Percentiles rank a stretch among this genome's conserved stretches.
Evolutionary conservation across 1,284 basidiomycete genomes (phyloP).

Genomic region (Crucibulum parvulum): DNA sequence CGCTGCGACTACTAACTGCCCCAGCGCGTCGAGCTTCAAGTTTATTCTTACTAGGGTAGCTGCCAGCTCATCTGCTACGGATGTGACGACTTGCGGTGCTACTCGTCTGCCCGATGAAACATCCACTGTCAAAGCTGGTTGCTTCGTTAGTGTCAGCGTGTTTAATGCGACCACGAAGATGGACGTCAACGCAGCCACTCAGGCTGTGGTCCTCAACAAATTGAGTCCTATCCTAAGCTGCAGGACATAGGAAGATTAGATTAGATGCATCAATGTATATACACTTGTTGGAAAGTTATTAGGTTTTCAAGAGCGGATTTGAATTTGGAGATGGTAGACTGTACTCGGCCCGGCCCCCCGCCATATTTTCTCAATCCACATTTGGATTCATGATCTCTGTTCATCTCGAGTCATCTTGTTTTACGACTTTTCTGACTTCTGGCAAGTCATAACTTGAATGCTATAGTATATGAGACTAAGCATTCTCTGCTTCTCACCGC

Average conservation of each 20-base stretch:
- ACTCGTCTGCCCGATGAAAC: slow-evolving; percentile 48
- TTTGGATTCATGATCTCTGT: too few species aligned
- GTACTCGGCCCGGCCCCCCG: too few species aligned
- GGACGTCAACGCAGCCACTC: slow-evolving; percentile 48
- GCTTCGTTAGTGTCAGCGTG: slow-evolving; percentile 54
- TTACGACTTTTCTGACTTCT: too few species aligned
- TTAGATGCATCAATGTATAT: too few species aligned
- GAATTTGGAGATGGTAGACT: too few species aligned
- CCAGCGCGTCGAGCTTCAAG: slow-evolving; percentile 40
- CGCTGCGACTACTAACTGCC: slow-evolving; percentile 45
- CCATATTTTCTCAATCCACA: too few species aligned
- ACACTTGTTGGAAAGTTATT: too few species aligned
- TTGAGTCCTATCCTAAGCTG: slow-evolving; percentile 40
- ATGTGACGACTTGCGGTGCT: slow-evolving; percentile 51
- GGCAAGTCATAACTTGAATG: too few species aligned
- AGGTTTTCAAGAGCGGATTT: too few species aligned
- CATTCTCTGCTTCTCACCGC: too few species aligned
- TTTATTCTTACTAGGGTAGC: slow-evolving; percentile 54
- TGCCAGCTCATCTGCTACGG: slow-evolving; percentile 31
- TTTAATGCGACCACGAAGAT: slow-evolving; percentile 50
- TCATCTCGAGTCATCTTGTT: too few species aligned
- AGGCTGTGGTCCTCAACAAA: slow-evolving; percentile 44
- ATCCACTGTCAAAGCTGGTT: slow-evolving; percentile 43
- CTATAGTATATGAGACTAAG: too few species aligned
- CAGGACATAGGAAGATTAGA: slow-evolving; percentile 8